Percentiles rank a stretch among this genome's conserved stretches.
phyloP scores from a whole-genome alignment of 768 basidiomycete species.

The Hirschioporus abietinus region DNA sequence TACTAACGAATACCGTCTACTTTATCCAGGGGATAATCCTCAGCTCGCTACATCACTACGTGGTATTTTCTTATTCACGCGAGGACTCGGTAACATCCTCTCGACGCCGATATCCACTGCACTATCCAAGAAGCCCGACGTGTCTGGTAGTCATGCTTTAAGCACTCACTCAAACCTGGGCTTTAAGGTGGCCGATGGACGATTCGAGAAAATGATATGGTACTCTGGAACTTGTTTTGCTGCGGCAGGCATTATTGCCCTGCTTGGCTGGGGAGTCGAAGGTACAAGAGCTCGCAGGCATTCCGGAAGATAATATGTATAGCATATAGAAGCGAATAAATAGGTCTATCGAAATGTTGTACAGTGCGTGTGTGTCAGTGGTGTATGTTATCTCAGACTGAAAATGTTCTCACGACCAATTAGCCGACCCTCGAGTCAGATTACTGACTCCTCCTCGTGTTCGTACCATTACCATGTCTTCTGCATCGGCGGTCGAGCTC shows the following conservation, averaged over 20 bases:
- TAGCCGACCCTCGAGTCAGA: too few species aligned
- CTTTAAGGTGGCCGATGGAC: slow-evolving; percentile 24
- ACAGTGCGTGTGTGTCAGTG: too few species aligned
- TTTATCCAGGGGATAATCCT: slow-evolving; percentile 22
- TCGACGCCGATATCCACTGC: slow-evolving; percentile 26
- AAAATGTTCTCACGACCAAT: too few species aligned
- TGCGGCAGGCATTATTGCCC: slow-evolving; percentile 20
- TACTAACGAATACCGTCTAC: too few species aligned
- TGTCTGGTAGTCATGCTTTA: neutral
- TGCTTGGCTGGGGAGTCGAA: slow-evolving; percentile 19
- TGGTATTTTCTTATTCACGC: slow-evolving; percentile 21
- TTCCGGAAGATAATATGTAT: neutral
- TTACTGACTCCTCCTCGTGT: too few species aligned
- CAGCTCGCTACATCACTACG: slow-evolving; percentile 19
- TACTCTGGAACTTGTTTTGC: slow-evolving; percentile 28
- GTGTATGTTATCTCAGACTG: too few species aligned
- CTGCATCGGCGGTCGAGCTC: neutral
- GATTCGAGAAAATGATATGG: slow-evolving; percentile 23
- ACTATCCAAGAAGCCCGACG: slow-evolving; percentile 7
- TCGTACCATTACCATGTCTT: neutral
- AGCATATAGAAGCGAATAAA: too few species aligned
- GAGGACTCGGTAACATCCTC: slow-evolving; percentile 27
- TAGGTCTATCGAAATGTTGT: too few species aligned
- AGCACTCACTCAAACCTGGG: slow-evolving; percentile 12
- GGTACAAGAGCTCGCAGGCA: neutral